These are phyloP conservation scores for Anaeramoeba flamelloides DNA, from an alignment of 78 protist species.

Conservation along the genomic window DNA sequence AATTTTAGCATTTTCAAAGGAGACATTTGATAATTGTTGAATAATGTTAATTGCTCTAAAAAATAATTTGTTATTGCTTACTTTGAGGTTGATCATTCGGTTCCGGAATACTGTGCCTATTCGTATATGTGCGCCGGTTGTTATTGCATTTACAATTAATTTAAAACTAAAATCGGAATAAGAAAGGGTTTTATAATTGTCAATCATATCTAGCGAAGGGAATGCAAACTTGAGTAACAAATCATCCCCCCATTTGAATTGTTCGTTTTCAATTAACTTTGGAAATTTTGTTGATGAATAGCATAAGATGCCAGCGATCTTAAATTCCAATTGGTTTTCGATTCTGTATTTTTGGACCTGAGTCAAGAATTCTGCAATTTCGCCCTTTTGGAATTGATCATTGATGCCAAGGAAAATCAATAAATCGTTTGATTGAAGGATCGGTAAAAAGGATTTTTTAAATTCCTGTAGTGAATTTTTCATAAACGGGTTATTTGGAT, in stretches of 20 bases:
- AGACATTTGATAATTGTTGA: not conserved
- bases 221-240: not conserved
- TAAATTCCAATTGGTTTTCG: not conserved
- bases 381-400: not conserved
- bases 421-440: not conserved
- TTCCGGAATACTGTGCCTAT: constrained; percentile 48
- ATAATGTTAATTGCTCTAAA: not conserved
- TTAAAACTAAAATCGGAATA: constrained; percentile 37
- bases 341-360: not conserved
- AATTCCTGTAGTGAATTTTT: not conserved
- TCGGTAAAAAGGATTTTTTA: not conserved
- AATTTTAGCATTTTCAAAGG: not conserved
- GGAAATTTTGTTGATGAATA: not conserved
- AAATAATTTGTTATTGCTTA: constrained; percentile 50
- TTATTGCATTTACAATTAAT: constrained; percentile 35
- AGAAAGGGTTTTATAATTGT: not conserved
- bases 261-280: not conserved
- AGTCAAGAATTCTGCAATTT: not conserved
- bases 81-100: constrained; percentile 48
- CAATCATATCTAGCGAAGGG: not conserved
- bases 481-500: not conserved
- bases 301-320: not conserved
- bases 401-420: not conserved
- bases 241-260: not conserved
- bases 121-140: constrained; percentile 51